These are phyloP conservation scores for Sporothrix schenckii DNA, from an alignment of 2,329 filamentous ascomycete genomes.

Conservation along the genomic window DNA sequence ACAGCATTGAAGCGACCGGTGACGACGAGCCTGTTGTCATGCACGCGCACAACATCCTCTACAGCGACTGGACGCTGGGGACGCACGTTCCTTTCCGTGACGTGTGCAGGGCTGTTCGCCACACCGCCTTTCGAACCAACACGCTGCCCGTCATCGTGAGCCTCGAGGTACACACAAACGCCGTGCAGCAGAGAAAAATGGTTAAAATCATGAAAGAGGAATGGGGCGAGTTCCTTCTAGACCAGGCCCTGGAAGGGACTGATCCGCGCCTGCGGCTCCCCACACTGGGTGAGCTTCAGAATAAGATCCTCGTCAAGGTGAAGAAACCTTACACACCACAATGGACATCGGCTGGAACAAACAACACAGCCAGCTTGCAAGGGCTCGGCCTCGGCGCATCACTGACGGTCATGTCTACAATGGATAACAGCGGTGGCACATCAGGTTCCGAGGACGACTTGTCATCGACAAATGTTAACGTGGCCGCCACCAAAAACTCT, in stretches of 20 bases:
- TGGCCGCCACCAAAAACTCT: conserved; percentile 37
- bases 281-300: conserved; percentile 68
- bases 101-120: conserved; percentile 77
- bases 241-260: conserved; percentile 55
- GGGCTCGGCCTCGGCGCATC: conserved; percentile 38
- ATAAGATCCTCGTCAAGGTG: conserved; percentile 83
- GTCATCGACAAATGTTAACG: conserved; percentile 30
- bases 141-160: conserved; percentile 87
- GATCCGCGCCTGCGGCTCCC: conserved; percentile 63
- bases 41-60: conserved; percentile 55
- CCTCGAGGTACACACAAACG: conserved; percentile 83
- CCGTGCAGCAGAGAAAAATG: conserved; percentile 86
- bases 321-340: conserved; percentile 57
- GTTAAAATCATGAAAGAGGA: conserved; percentile 90
- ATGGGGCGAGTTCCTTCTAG: conserved; percentile 76
- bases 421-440: conserved; percentile 42
- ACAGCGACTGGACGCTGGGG: conserved; percentile 71
- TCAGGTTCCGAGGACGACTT: conserved; percentile 52
- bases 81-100: conserved; percentile 83
- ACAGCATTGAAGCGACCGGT: conserved; percentile 36
- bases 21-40: conserved; percentile 75
- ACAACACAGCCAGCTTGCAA: conserved; percentile 39
- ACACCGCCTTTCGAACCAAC: conserved; percentile 75
- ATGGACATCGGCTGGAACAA: conserved; percentile 29
- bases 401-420: conserved; percentile 38